Evolutionary conservation across 306 rosid genomes (phyloP), one percentile per base, ranked within the genome.

Genomic region (Begonia loranthoides): DNA sequence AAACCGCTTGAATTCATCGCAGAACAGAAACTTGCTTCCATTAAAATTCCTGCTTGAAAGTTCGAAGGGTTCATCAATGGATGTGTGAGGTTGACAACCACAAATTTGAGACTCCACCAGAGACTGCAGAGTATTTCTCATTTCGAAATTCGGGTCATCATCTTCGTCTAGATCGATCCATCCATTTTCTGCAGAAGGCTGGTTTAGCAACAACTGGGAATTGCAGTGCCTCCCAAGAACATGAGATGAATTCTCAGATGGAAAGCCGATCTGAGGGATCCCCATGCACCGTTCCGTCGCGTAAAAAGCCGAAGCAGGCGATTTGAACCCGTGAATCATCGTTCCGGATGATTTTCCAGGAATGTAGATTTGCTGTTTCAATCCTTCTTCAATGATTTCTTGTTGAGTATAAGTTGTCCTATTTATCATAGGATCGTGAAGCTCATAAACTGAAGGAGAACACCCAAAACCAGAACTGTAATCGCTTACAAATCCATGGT

Each of bases 221-320:
- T n/a, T n/a, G n/a, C n/a, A n/a, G n/a, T n/a, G n/a, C n/a, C n/a
- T 19, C 13, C 13, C 12, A 41, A 41, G 10, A 41, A 9, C 13
- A 12, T 43, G 14, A 43, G n/a, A 43, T 10, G n/a, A 43, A 43
- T 11, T 11, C 47, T 43, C 47, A 0, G 47, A n/a, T n/a, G 6
- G 14, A 11, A 43, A n/a, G 5, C 6, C 6, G 6, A 43, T 12
- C 47, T 43, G n/a, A n/a, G 47, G 47, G 15, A 43, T 10, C 15
- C 47, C 47, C 47, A 43, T 43, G 15, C 47, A 43, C 4, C 47
- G 47, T 59, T 81, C 93, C 7, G 85, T 59, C 45, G 87, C 87
- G 55, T 66, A 76, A 45, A 81, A 81, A 34, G 84, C 77, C 5
- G 82, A 76, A 61, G 75, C 55, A 1, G 85, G 93, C 7, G 87